Conservation (phyloP, 306 rosid genomes). For the Pachyrhizus erosus region DNA sequence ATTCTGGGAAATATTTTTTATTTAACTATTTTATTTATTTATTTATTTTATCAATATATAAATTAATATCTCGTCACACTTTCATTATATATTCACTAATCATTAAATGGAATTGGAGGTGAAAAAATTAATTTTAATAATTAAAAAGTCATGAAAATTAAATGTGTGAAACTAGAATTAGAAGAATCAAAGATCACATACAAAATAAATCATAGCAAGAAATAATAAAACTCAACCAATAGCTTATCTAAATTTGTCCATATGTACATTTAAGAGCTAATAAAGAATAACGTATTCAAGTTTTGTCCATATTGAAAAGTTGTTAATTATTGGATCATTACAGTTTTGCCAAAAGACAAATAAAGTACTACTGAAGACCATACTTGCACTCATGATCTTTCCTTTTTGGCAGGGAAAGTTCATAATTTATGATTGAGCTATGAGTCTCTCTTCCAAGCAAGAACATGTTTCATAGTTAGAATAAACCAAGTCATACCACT, state of each 20-base stretch:
- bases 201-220: background rate
- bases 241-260: background rate
- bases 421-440: background rate
- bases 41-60: background rate
- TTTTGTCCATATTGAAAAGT: background rate
- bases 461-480: background rate
- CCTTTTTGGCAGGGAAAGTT: background rate
- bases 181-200: background rate
- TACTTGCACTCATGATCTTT: background rate
- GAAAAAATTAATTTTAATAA: background rate
- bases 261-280: too few species aligned
- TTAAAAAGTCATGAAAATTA: background rate
- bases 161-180: background rate
- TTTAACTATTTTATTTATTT: too few species aligned
- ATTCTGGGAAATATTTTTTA: too few species aligned
- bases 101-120: background rate
- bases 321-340: background rate
- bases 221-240: background rate
- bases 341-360: background rate
- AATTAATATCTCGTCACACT: background rate
- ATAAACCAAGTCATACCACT: background rate
- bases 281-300: too few species aligned
- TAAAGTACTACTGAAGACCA: background rate
- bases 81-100: background rate
- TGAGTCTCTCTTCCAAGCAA: background rate